Conservation (phyloP, 305 asterid genomes). For the Plantago lanceolata region DNA sequence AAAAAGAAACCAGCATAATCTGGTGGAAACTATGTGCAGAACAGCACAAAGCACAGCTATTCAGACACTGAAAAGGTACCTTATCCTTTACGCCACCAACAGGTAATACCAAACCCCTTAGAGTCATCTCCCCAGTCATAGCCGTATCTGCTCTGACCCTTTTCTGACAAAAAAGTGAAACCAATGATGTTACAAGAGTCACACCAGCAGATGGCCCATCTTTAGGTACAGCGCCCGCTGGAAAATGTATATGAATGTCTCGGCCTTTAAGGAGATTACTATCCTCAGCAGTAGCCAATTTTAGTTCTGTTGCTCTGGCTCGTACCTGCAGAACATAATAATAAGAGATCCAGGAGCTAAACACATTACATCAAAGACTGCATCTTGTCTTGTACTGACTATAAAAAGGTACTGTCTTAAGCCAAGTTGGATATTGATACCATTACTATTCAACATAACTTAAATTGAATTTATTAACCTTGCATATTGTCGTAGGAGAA, state of each 20-base stretch:
- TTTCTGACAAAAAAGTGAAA: conserved; percentile 87
- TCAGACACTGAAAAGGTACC: conserved; percentile 40
- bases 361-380: background rate
- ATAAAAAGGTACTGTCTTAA: conserved; percentile 14
- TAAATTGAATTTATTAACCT: too few relatives aligned
- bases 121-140: conserved; percentile 98
- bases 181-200: conserved; percentile 94
- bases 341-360: conserved; percentile 21
- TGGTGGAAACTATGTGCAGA: conserved; percentile 1
- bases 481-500: too few relatives aligned
- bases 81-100: conserved; percentile 99
- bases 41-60: background rate
- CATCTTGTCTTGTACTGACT: conserved; percentile 11
- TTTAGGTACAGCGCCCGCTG: conserved; percentile 98
- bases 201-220: conserved; percentile 99
- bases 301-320: conserved; percentile 87
- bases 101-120: conserved; percentile 91
- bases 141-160: conserved; percentile 96
- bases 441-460: background rate
- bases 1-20: conserved; percentile 20
- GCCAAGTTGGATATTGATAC: background rate
- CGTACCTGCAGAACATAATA: conserved; percentile 52
- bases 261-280: conserved; percentile 83
- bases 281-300: conserved; percentile 55
- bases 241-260: conserved; percentile 94